Base-by-base conservation (phyloP, 2,329 filamentous ascomycete species). In the Hansfordia pulvinata region DNA sequence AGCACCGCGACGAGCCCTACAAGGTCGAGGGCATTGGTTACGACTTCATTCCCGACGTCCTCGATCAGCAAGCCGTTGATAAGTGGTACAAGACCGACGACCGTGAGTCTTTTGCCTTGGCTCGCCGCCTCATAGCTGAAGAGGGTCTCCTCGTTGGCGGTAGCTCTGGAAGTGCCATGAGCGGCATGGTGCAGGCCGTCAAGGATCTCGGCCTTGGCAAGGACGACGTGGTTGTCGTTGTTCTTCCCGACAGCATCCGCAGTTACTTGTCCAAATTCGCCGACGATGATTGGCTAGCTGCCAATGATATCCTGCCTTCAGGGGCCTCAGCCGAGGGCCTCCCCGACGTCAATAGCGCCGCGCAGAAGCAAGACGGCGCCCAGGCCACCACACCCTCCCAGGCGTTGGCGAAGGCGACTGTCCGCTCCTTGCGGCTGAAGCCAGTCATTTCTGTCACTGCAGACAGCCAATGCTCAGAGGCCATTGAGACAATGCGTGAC, bases 21-120 rank as follows among this genome's bases (percentile, higher is more conserved):
- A 96, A 98, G 60, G 90, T 98, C 1, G 90, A 98, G 59, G 90
- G 90, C 22, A 98, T 98, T 43, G 90, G 90, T 12, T 98, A 98
- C 52, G 90, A 98, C 52, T 98, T 98, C 52, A 80, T 98, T 32
- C 90, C 92, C 6, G 83, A 96, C 14, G 92, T 98, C 5, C 63
- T 98, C 29, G 76, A 90, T 38, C 83, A 78, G 45, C 55, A 75
- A 16, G 52, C 69, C 5, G 81, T 98, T 17, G 82, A 94, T 52
- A 80, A 78, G 47, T 98, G 90, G 90, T 96, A 94, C 62, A 98
- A 98, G 71, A 98, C 90, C 4, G 82, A 88, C 34, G 90, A 98
- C 47, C 69, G 72, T 34, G 81, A 93, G 49, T 86, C 86, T 3
- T 98, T 98, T 58, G 66, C 75, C 49, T 86, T 83, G 46, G 83